phyloP scores from a whole-genome alignment of 2,329 filamentous ascomycete genomes.

The Didymella segeticola region DNA sequence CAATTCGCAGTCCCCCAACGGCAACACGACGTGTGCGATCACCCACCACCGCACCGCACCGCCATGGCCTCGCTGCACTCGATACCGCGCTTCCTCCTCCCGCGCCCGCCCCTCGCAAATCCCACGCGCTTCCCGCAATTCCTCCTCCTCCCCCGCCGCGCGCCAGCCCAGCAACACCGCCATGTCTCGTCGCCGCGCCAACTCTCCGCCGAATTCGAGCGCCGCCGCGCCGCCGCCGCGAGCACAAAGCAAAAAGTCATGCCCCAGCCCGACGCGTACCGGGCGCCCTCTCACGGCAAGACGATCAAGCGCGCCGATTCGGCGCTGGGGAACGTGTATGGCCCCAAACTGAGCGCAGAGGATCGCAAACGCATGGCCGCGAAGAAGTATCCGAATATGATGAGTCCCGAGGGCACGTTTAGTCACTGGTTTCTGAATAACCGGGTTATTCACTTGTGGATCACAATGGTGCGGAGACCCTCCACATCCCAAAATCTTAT shows the following conservation, averaged over 20 bases:
- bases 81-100: constrained; percentile 46
- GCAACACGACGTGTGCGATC: too few species aligned
- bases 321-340: constrained; percentile 70
- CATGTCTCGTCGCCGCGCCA: constrained; percentile 41
- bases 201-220: constrained; percentile 40
- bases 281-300: constrained; percentile 83
- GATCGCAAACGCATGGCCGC: constrained; percentile 71
- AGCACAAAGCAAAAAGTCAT: constrained; percentile 60
- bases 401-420: constrained; percentile 82
- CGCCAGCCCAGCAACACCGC: too few species aligned
- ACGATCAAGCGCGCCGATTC: constrained; percentile 64
- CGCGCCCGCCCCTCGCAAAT: constrained; percentile 33
- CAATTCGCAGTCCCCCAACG: constrained; percentile 22
- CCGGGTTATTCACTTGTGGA: constrained; percentile 76
- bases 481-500: neutral
- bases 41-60: constrained; percentile 2
- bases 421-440: constrained; percentile 85
- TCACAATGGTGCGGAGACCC: constrained; percentile 73
- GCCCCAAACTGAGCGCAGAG: constrained; percentile 70
- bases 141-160: constrained; percentile 16
- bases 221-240: constrained; percentile 33
- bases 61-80: constrained; percentile 43
- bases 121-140: constrained; percentile 27
- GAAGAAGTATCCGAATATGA: constrained; percentile 85
- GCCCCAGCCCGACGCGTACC: constrained; percentile 87